Base-by-base conservation (phyloP, 345 rosid genomes). In the Gossypium australe region DNA sequence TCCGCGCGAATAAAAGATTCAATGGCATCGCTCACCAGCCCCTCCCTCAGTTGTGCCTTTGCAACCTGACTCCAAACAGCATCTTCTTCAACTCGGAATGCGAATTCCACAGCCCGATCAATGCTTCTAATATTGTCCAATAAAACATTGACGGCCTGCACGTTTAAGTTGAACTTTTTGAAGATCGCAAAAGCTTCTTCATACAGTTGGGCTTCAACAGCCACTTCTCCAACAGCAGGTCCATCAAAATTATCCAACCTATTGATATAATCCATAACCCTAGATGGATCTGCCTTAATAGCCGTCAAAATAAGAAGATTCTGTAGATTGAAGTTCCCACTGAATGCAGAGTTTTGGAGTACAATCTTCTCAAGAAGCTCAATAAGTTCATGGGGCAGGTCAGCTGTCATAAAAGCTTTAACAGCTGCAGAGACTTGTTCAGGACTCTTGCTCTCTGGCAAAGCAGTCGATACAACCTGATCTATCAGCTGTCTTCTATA, bases 11-110 rank as follows among this genome's bases (percentile, higher is more conserved):
- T 93, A 81, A 92, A 96, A 11, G 97, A 96, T 81, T 96, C 97
- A 62, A 96, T 90, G 48, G 98, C 98, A 80, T 93, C 99, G 51
- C 97, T 93, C 76, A 93, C 97, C 67, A 96, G 87, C 56, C 99
- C 97, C 82, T 95, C 98, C 80, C 92, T 84, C 18, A 93, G 90
- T 79, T 93, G 99, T 57, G 97, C 97, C 84, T 87, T 92, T 1
- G 95, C 99, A 43, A 96, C 98, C 87, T 90, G 97, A 82, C 93
- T 90, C 97, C 98, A 96, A 72, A 93, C 99, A 73, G 94, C 85
- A 81, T 96, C 97, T 81, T 96, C 98, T 86, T 96, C 98, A 11
- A 93, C 98, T 71, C 97, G 87, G 85, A 92, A 96, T 43, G 99
- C 97, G 83, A 96, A 93, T 85, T 93, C 97, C 77, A 92, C 97